phyloP scores from a whole-genome alignment of 805 yeast species.

The Teunomyces barrocoloradensis region DNA sequence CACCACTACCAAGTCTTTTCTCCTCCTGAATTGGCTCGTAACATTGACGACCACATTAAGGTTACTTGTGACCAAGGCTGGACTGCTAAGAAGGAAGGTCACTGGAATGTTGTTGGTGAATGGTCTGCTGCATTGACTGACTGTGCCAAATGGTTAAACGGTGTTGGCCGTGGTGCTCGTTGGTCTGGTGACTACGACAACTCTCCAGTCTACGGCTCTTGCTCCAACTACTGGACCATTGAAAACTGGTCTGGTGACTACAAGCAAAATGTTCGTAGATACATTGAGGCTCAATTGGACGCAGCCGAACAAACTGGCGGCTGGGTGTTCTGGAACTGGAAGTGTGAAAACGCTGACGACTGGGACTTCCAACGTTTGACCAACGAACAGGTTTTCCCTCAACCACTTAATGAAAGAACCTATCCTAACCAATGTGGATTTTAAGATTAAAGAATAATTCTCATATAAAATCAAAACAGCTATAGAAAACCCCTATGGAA shows the following conservation, averaged over 20 bases:
- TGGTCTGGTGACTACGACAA: constrained; percentile 66
- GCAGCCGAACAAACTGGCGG: constrained; percentile 72
- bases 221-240: constrained; percentile 38
- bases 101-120: constrained; percentile 74
- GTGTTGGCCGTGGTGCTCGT: constrained; percentile 74
- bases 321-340: constrained; percentile 95
- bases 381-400: constrained; percentile 67
- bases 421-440: constrained; percentile 66
- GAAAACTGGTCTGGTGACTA: constrained; percentile 58
- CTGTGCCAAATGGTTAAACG: constrained; percentile 86
- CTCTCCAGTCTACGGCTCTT: constrained; percentile 54
- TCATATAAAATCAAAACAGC: neutral
- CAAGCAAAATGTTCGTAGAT: constrained; percentile 59
- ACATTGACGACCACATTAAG: constrained; percentile 59
- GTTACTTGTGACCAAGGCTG: constrained; percentile 32
- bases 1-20: constrained; percentile 89
- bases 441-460: constrained; percentile 5
- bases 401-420: constrained; percentile 67
- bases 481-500: neutral
- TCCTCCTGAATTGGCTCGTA: constrained; percentile 53
- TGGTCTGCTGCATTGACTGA: constrained; percentile 86
- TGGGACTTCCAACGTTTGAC: constrained; percentile 77
- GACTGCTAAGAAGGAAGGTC: constrained; percentile 46
- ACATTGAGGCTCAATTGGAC: constrained; percentile 87
- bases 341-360: constrained; percentile 77